Evolutionary conservation across 2,329 filamentous ascomycete species (phyloP), one percentile per base, ranked within the genome.

Genomic region (Ceratocystis harringtonii): DNA sequence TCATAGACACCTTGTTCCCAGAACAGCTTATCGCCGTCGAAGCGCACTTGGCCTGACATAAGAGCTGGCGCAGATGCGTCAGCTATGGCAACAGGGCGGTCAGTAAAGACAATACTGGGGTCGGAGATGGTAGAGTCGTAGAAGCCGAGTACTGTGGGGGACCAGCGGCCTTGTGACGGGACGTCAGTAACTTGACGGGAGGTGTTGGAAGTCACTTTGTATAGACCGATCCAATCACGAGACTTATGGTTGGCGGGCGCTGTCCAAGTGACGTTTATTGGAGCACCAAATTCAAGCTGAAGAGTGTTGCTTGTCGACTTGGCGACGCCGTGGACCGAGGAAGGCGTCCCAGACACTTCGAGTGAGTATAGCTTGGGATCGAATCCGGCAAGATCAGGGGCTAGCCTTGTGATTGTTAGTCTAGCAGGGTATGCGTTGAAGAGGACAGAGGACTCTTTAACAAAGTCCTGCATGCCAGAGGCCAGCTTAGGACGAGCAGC

Each of bases 1-100:
- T 99, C 94, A 72, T 96, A 99, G 2, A 95, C 89, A 65, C 94
- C 94, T 68, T 92, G 89, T 0, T 89, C 95, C 94, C 94, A 99
- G 87, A 90, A 99, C 1, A 96, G 81, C 76, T 95, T 96, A 77
- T 97, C 92, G 61, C 94, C 92, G 8, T 86, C 80, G 72, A 99
- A 97, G 12, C 90, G 75, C 72, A 97, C 86, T 73, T 96, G 90
- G 55, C 94, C 94, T 12, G 83, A 81, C 3, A 90, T 82, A 69
- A 86, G 80, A 2, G 81, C 80, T 2, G 79, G 78, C 0, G 78
- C 78, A 64, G 84, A 81, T 12, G 71, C 78, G 77, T 69, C 76
- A 12, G 41, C 15, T 5, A 17, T 50, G 69, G 78, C 73, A 0
- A 85, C 74, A 0, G 81, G 77, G 44, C 84, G 78, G 71, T 96